phyloP scores from a whole-genome alignment of 1,139 yeast species.

The Pichia sp. region DNA sequence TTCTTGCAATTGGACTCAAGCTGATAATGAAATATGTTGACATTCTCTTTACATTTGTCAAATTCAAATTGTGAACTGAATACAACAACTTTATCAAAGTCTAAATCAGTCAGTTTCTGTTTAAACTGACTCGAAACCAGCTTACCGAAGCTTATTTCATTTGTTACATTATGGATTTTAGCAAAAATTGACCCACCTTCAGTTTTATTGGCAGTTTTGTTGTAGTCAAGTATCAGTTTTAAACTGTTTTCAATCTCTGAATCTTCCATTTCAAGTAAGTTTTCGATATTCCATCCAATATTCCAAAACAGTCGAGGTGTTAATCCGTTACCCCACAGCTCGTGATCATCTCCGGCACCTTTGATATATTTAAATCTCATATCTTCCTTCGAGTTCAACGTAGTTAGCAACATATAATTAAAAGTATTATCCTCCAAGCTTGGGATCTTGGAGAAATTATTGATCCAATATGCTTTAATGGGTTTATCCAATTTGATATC shows the following conservation, averaged over 20 bases:
- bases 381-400: constrained; percentile 52
- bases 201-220: no score
- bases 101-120: no score
- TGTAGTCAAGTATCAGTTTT: no score
- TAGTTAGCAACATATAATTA: constrained; percentile 48
- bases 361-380: constrained; percentile 63
- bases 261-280: no score
- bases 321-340: constrained; percentile 63
- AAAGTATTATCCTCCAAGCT: background rate
- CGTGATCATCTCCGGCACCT: constrained; percentile 94
- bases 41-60: background rate
- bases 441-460: constrained; percentile 29
- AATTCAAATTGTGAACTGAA: constrained; percentile 10
- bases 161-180: no score
- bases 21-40: constrained; percentile 3
- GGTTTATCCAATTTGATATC: background rate
- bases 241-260: background rate
- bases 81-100: constrained; percentile 13
- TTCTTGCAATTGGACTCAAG: constrained; percentile 40
- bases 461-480: constrained; percentile 60
- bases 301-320: constrained; percentile 39
- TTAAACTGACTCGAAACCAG: no score
- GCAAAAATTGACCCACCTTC: no score
- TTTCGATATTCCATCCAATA: no score
- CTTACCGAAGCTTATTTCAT: no score